A percentile compares a stretch with the other conserved stretches of the same genome.
Evolutionary conservation across 1,284 basidiomycete genomes (phyloP).

Genomic region (Heliocybe sulcata): DNA sequence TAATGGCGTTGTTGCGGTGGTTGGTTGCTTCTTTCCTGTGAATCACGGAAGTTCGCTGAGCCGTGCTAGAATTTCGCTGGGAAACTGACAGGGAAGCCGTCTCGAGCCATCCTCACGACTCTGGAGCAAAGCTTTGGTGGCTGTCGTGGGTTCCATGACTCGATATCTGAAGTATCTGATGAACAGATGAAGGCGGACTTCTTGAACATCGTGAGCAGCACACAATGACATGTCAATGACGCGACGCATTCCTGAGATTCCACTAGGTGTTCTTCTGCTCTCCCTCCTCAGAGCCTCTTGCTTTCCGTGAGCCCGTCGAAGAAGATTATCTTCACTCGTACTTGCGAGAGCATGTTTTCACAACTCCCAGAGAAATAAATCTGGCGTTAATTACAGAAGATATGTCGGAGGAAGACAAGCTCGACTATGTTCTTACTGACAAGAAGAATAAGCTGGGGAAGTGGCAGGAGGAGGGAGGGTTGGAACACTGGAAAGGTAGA

Average conservation of each 20-base stretch:
- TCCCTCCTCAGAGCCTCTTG: slow-evolving; percentile 44
- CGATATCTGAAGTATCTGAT: slow-evolving; percentile 31
- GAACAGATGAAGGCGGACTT: slow-evolving; percentile 48
- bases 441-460: slow-evolving; percentile 48
- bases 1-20: slow-evolving; percentile 75
- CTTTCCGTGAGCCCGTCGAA: slow-evolving; percentile 51
- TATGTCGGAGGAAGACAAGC: slow-evolving; percentile 25
- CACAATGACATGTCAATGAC: no score
- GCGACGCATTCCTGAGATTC: no score
- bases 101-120: slow-evolving; percentile 63
- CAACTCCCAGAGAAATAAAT: slow-evolving; percentile 43
- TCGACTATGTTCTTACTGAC: slow-evolving; percentile 50
- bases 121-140: slow-evolving; percentile 58
- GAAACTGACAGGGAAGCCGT: slow-evolving; percentile 49
- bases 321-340: slow-evolving; percentile 63
- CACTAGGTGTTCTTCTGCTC: slow-evolving; percentile 75
- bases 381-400: slow-evolving; percentile 37
- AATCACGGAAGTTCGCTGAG: neutral
- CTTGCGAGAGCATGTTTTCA: slow-evolving; percentile 47
- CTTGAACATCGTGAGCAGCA: slow-evolving; percentile 64
- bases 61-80: slow-evolving; percentile 66
- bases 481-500: slow-evolving; percentile 75
- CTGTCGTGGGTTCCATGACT: slow-evolving; percentile 81
- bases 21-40: slow-evolving; percentile 37
- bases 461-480: slow-evolving; percentile 52